Conservation (phyloP, 139 green algal species). For the Picochlorum sp. region DNA sequence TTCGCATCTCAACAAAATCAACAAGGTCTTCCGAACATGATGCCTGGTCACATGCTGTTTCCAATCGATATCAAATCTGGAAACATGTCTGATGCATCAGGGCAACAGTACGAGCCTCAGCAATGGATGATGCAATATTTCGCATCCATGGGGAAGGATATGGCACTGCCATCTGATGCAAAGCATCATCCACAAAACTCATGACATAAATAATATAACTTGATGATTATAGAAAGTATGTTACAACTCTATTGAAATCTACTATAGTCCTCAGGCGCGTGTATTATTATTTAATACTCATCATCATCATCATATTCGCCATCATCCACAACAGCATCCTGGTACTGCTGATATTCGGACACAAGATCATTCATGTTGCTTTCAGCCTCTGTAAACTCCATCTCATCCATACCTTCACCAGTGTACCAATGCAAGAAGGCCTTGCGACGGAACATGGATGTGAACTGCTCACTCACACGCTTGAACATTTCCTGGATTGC, state of each 20-base stretch:
- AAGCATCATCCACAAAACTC: too few relatives aligned
- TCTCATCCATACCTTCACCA: conserved; percentile 97
- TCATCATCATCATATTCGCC: conserved; percentile 8
- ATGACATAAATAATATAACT: too few relatives aligned
- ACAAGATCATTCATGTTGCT: conserved; percentile 90
- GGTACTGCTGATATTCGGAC: conserved; percentile 85
- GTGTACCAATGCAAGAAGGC: conserved; percentile 97
- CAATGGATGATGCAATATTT: too few relatives aligned
- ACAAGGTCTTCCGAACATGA: too few relatives aligned
- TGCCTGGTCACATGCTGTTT: too few relatives aligned
- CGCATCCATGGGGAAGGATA: too few relatives aligned
- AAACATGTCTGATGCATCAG: too few relatives aligned
- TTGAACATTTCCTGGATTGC: conserved; percentile 87
- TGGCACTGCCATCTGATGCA: too few relatives aligned
- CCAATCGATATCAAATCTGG: too few relatives aligned
- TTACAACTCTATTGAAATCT: conserved; percentile 1
- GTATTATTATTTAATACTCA: neutral
- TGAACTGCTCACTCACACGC: conserved; percentile 91
- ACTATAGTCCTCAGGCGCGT: too few relatives aligned
- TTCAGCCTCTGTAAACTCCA: conserved; percentile 96
- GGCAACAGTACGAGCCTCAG: too few relatives aligned
- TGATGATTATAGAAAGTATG: neutral
- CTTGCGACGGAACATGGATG: conserved; percentile 95
- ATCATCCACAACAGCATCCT: conserved; percentile 27
- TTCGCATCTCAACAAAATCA: too few relatives aligned